Evolutionary conservation across 129 eudicot species (phyloP).

Genomic region (carrot (Daucus carota)): DH1_v3.0 NC_030386.2:19625001-19625500

Average conservation of each 20-base stretch:
- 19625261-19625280: slow-evolving; percentile 35
- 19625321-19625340: slow-evolving; percentile 17
- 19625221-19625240: slow-evolving; percentile 10
- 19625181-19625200: slow-evolving; percentile 25
- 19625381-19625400: slow-evolving; percentile 13
- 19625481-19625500: slow-evolving; percentile 25
- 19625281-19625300: slow-evolving; percentile 16
- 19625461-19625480: slow-evolving; percentile 25
- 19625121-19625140: slow-evolving; percentile 40
- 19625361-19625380: slow-evolving; percentile 32
- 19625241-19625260: slow-evolving; percentile 11
- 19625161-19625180: slow-evolving; percentile 43
- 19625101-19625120: slow-evolving; percentile 38
- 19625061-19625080: slow-evolving; percentile 28
- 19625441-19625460: slow-evolving; percentile 25
- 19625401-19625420: slow-evolving; percentile 24
- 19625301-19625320: slow-evolving; percentile 3
- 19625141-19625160: slow-evolving; percentile 43
- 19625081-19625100: slow-evolving; percentile 40
- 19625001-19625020: slow-evolving; percentile 22
- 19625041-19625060: slow-evolving; percentile 24
- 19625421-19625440: slow-evolving; percentile 21
- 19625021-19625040: slow-evolving; percentile 25
- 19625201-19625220: slow-evolving; percentile 8
- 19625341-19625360: slow-evolving; percentile 28